Base-by-base conservation (phyloP, 2,329 filamentous ascomycete species). In the Stagonosporopsis rhizophila region DNA sequence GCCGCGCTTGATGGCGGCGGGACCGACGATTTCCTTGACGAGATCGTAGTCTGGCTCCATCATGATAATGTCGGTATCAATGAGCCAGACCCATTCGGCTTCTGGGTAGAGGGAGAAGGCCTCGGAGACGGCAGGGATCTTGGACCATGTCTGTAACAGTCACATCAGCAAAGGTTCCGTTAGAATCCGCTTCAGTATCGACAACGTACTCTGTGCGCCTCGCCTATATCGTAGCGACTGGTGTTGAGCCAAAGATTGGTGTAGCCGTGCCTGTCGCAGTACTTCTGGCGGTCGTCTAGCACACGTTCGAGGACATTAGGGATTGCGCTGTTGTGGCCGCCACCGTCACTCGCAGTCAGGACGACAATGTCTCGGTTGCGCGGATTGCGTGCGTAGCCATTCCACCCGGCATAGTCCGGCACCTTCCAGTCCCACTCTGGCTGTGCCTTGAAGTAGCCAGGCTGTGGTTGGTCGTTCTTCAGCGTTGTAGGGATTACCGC, bases 71-170 rank as follows among this genome's bases (percentile, higher is more conserved):
- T 78, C 76, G 30, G 76, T 70, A 61, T 78, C 76, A 48, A 78
- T 67, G 56, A 77, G 75, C 73, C 75, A 78, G 38, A 78, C 61
- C 76, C 76, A 78, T 58, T 78, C 71, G 40, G 73, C 73, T 17
- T 67, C 64, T 2, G 76, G 75, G 58, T 72, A 66, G 9, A 71
- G 70, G 47, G 71, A 68, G 60, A 78, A 78, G 6, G 75, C 73
- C 56, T 78, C 75, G 37, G 74, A 65, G 19, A 79, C 70, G 28
- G 75, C 73, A 38, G 75, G 75, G 28, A 79, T 75, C 57, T 78
- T 78, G 50, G 70, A 73, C 75, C 76, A 79, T n/a, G 66, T 70
- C 69, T 72, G 45, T 27, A 44, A 30, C 14, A 12, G 19, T 7
- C 12, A 27, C 27, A 25, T 56, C 32, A 56, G 48, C 38, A 39